Base-by-base conservation (phyloP, 192 early-diverging fungal genomes). In the Podila minutissima region DNA sequence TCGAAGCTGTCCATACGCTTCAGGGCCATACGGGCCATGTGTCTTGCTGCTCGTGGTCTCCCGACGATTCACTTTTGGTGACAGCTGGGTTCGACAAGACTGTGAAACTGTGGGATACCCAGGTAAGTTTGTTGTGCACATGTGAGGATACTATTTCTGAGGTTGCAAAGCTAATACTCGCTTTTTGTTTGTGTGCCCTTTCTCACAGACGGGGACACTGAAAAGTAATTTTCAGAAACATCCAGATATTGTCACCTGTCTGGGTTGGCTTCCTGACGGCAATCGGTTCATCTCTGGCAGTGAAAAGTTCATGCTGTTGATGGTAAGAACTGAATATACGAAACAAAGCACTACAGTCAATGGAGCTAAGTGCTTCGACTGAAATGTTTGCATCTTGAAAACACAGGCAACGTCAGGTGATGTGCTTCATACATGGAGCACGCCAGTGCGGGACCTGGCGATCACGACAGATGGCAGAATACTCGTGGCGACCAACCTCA, bases 31-130 rank as follows among this genome's bases (percentile, higher is more conserved):
- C 76, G 5, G 86, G 87, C 41, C 91, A 90, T 57, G 91, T 95
- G 9, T 90, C 97, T 11, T 97, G 92, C 74, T 87, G 97, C 63
- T 90, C 94, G 4, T 99, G 96, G 96, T 96, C 95, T 73, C 96
- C 97, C 1, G 91, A 98, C 75, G 90, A 92, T 81, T 83, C 83
- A 29, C 84, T 84, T 19, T 74, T 99, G 26, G 83, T 97, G 28
- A 93, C 95, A 5, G 92, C 89, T 63, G 94, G 95, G n/a, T 93
- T 89, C 76, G 97, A 98, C 74, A 86, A 87, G 69, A 86, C 87
- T 20, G 82, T 99, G 41, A 90, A 89, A 50, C 82, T 97, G 38
- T 99, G 98, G 98, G 86, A 94, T 83, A 86, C 90, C 20, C 83
- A 84, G 78, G 90, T 91, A 83, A 38, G 64, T 55, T 41, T 29